Evolutionary conservation across 345 rosid species (phyloP), one percentile per base, ranked within the genome.

Genomic region (Eucalyptus pumila): DNA sequence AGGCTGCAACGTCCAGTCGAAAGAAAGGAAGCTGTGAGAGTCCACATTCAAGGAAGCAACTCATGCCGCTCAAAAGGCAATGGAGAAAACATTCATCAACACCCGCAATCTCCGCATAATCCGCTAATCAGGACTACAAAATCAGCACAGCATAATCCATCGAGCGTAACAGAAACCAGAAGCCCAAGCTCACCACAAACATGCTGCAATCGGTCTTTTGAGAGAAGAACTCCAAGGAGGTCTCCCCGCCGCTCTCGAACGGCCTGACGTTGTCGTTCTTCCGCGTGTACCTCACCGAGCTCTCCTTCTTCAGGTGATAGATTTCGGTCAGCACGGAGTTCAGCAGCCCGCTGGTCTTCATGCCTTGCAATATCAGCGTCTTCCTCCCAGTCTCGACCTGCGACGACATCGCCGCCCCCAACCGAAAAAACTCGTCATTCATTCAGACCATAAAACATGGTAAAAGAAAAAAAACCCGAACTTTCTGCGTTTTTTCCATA

Each of bases 331-430:
- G 56, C 6, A 98, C 94, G 47, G 93, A 86, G 92, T 94, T 96
- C 86, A 98, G 44, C 16, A 95, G 94, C 88, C 91, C 93, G 89
- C 98, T 95, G 47, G 98, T 94, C 92, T 96, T 97, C 45, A 98
- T 95, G n/a, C 99, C 99, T 89, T 96, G 97, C 80, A 98, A 97
- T 87, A 98, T 92, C 93, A 98, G 94, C 2, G 99, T 96, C 95
- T 97, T 98, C 96, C 93, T 98, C 94, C 98, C 99, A 13, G 93
- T 95, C 89, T 98, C 99, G 62, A 98, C 95, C 99, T 98, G 89
- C 87, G 76, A 54, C 86, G 86, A 54, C 52, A 76, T 76, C 27
- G 16, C 42, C 19, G 32, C 88, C 87, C 37, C 62, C 81, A 56
- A 52, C 86, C 86, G 4, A 86, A 45, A 50, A 76, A 76, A 40